A percentile compares a stretch with the other conserved stretches of the same genome.
phyloP scores from a whole-genome alignment of 2,329 filamentous ascomycete genomes.

The Xylariaceae sp. region DNA sequence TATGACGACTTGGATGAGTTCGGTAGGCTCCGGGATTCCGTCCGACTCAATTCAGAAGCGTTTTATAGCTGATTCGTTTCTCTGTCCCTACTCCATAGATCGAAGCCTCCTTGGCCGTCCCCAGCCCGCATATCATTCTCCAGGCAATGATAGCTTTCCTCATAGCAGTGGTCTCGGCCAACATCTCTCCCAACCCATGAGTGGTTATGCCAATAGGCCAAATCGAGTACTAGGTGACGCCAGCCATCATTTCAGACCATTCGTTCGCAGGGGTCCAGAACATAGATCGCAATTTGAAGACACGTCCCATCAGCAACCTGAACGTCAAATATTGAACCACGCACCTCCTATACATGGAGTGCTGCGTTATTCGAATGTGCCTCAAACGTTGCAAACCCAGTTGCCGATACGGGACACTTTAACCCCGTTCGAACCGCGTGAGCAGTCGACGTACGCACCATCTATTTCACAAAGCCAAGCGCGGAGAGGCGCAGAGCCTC shows the following conservation, averaged over 20 bases:
- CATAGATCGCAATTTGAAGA: slow-evolving; percentile 20
- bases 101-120: slow-evolving; percentile 24
- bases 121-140: slow-evolving; percentile 4
- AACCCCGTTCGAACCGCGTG: slow-evolving; percentile 1
- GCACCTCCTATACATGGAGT: not conserved
- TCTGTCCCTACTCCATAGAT: slow-evolving; percentile 18
- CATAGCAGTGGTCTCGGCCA: slow-evolving; percentile 7
- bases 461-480: slow-evolving; percentile 14
- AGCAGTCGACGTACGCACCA: slow-evolving; percentile 17
- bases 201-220: slow-evolving; percentile 11
- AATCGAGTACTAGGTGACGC: slow-evolving; percentile 29
- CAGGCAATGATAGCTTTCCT: slow-evolving; percentile 1
- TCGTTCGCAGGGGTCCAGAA: slow-evolving; percentile 14
- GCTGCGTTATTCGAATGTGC: not conserved
- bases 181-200: slow-evolving; percentile 22
- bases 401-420: not conserved
- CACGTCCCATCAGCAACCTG: slow-evolving; percentile 6
- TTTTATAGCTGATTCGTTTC: not conserved
- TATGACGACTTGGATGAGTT: slow-evolving; percentile 26
- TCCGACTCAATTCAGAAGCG: not conserved
- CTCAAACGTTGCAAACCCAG: not conserved
- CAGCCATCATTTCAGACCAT: slow-evolving; percentile 30
- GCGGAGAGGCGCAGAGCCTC: slow-evolving; percentile 18
- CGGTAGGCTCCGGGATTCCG: slow-evolving; percentile 19
- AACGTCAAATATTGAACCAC: not conserved